Base-by-base conservation (phyloP, 2,329 filamentous ascomycete species). In the Colletotrichum costaricense region DNA sequence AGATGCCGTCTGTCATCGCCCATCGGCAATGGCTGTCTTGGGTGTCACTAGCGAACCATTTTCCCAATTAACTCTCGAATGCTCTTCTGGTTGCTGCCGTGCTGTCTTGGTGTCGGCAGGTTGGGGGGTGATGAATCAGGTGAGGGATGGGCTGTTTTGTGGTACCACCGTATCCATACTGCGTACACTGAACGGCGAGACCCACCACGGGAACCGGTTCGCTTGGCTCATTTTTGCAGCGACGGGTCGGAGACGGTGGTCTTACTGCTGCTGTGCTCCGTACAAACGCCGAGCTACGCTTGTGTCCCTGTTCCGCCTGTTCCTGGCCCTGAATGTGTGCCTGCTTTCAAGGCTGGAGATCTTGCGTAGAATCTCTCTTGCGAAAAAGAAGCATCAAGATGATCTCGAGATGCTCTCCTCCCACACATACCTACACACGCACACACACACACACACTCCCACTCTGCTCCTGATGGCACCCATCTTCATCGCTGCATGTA, bases 91-190 rank as follows among this genome's bases (percentile, higher is more conserved):
- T 49, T 49, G 42, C 42, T 67, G 68, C 42, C 35, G 57, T 57
- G 22, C 42, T 71, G 56, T 52, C 35, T 63, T 57, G 22, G 22
- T 30, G 9, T 63, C 64, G 69, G 64, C 42, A 69, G 58, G n/a
- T 69, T 28, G 59, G 65, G 30, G 56, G 26, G 11, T 30, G 28
- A 28, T 54, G 62, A 38, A 64, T 64, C 62, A 73, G 71, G 60
- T 62, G 67, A 69, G 65, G 63, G 58, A 63, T 73, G 59, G 60
- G 60, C 67, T 66, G 71, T 71, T 70, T 72, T 70, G 71, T 73
- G 67, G 67, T 55, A 30, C 71, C 71, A 73, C 67, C 55, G 22
- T 30, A 38, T 19, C 19, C 33, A 54, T 35, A 35, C 33, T 35
- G 33, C 33, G 33, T 35, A 35, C 33, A 59, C 56, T 42, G 62